phyloP scores from a whole-genome alignment of 345 rosid species.

The Linum lewisii region DNA sequence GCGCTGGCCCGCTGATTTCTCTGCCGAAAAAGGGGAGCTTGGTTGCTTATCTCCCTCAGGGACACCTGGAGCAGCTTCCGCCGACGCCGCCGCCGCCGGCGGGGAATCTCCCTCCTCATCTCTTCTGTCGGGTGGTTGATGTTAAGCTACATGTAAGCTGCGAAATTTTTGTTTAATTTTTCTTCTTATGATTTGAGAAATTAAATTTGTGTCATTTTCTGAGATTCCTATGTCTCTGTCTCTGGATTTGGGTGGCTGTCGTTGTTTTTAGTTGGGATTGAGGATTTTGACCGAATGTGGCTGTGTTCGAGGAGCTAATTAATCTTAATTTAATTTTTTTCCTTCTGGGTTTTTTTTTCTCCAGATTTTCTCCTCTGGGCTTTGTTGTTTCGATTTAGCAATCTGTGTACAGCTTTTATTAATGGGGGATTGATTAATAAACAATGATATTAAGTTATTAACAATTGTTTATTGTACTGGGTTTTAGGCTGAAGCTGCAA shows the following conservation, averaged over 20 bases:
- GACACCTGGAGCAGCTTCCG: constrained; percentile 81
- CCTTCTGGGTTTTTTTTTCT: not conserved
- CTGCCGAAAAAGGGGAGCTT: constrained; percentile 74
- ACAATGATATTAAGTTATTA: too few species aligned
- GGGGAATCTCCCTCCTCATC: constrained; percentile 54
- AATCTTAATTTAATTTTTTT: too few species aligned
- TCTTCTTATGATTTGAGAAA: too few species aligned
- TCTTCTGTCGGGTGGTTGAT: constrained; percentile 88
- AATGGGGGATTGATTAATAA: too few species aligned
- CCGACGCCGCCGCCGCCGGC: constrained; percentile 43
- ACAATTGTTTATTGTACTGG: too few species aligned
- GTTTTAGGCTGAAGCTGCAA: constrained; percentile 71
- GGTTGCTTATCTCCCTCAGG: constrained; percentile 90
- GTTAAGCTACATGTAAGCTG: constrained; percentile 94
- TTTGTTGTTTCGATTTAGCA: too few species aligned
- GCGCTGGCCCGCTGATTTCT: constrained; percentile 95
- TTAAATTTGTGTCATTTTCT: not conserved
- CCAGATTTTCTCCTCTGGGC: too few species aligned
- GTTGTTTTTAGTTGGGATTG: too few species aligned
- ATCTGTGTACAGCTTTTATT: too few species aligned
- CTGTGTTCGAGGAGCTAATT: not conserved
- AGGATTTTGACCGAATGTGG: not conserved
- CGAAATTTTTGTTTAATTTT: too few species aligned
- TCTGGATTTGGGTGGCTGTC: not conserved
- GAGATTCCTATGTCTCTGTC: not conserved